A percentile compares a stretch with the other conserved stretches of the same genome.
phyloP scores from a whole-genome alignment of 208 protist species.

The Entamoeba moshkovskii region DNA sequence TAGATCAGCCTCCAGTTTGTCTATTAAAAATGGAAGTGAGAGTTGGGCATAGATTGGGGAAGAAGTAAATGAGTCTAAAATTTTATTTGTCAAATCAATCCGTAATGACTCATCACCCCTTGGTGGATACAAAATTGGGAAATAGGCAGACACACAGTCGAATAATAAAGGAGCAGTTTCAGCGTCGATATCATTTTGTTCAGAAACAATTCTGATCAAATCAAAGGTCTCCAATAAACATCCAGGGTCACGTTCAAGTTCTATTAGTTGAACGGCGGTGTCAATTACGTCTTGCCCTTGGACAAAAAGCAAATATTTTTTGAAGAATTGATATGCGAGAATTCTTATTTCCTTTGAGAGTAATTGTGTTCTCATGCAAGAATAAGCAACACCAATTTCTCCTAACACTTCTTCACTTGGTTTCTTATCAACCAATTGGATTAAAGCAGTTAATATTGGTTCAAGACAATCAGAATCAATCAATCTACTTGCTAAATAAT shows the following conservation, averaged over 20 bases:
- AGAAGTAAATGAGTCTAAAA: neutral
- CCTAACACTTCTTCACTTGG: neutral
- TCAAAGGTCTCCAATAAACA: neutral
- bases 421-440: neutral
- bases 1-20: neutral
- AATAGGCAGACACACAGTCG: neutral
- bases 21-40: neutral
- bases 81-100: neutral
- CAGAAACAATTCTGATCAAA: neutral
- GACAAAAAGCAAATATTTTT: neutral
- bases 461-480: neutral
- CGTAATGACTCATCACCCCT: neutral
- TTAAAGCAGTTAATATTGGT: neutral
- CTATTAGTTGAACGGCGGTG: neutral
- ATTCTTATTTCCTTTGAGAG: neutral
- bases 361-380: neutral
- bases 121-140: neutral
- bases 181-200: neutral
- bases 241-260: neutral
- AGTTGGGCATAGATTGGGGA: neutral
- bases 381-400: neutral
- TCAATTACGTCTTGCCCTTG: neutral
- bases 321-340: neutral
- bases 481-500: neutral
- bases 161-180: neutral